Conservation (phyloP, 2,329 filamentous ascomycete genomes). For the Talaromyces sp. region DNA sequence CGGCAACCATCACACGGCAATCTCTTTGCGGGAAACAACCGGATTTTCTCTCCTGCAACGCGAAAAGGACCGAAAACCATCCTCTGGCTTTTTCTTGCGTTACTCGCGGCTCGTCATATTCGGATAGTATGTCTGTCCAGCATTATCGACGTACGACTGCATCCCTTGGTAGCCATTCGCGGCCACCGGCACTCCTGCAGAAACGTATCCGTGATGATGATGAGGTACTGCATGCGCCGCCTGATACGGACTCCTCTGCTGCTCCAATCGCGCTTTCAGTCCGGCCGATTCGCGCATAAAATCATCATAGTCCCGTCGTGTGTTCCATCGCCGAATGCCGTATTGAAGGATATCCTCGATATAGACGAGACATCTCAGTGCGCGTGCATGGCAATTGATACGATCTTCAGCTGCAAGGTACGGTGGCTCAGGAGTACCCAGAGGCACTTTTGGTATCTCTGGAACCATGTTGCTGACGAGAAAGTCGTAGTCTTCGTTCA, state of each 20-base stretch:
- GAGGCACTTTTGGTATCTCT: constrained; percentile 21
- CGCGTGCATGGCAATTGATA: constrained; percentile 29
- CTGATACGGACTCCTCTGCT: not conserved
- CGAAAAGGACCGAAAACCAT: not conserved
- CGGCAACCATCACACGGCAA: not conserved
- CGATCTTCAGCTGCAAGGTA: constrained; percentile 25
- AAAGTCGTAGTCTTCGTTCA: constrained; percentile 49
- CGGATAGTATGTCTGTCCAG: not conserved
- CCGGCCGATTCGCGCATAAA: constrained; percentile 27
- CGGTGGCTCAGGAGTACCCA: constrained; percentile 27
- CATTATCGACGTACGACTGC: not conserved
- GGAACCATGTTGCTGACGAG: constrained; percentile 29
- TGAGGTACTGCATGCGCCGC: not conserved
- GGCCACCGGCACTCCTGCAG: not conserved
- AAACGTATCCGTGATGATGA: not conserved
- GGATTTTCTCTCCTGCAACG: not conserved
- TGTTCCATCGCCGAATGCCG: constrained; percentile 29
- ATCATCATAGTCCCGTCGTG: constrained; percentile 22
- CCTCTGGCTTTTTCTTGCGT: not conserved
- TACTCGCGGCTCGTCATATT: not conserved
- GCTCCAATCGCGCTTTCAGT: constrained; percentile 14
- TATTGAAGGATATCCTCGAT: constrained; percentile 28
- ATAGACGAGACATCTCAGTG: constrained; percentile 27
- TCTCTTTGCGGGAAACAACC: not conserved
- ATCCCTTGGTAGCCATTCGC: not conserved